Evolutionary conservation across 306 rosid genomes (phyloP).

Genomic region (Fragaria vesca): DNA sequence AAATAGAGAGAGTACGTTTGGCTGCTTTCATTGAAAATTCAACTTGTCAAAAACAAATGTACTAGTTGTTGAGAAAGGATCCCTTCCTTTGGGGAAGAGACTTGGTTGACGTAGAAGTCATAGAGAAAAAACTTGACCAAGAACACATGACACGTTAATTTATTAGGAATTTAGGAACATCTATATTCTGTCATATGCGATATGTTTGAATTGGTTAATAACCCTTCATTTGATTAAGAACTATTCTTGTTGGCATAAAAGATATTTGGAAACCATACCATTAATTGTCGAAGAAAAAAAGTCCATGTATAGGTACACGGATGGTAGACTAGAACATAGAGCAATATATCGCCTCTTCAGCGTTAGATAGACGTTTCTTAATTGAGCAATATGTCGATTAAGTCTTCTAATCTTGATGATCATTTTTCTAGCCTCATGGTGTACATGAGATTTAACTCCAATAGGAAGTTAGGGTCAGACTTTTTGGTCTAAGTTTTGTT

Average conservation of each 20-base stretch:
- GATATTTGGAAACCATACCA: too few relatives aligned
- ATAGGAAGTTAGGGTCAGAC: too few relatives aligned
- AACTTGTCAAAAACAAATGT: conserved; percentile 7
- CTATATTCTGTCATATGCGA: not conserved
- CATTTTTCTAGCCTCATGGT: too few relatives aligned
- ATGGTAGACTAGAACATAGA: too few relatives aligned
- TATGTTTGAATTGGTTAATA: not conserved
- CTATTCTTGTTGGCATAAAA: too few relatives aligned
- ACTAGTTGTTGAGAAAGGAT: not conserved
- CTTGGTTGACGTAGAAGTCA: not conserved
- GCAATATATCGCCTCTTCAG: too few relatives aligned
- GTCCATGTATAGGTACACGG: not conserved
- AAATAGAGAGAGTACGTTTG: not conserved
- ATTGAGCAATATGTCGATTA: too few relatives aligned
- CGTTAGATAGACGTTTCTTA: too few relatives aligned
- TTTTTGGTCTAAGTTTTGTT: too few relatives aligned
- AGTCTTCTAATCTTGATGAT: too few relatives aligned
- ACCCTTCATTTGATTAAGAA: not conserved
- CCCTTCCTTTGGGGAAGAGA: not conserved
- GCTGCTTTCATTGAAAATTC: conserved; percentile 5
- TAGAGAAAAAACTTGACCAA: not conserved
- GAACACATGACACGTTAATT: not conserved
- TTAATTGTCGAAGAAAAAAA: too few relatives aligned
- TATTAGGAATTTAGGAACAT: not conserved
- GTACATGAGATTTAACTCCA: too few relatives aligned